Base-by-base conservation (phyloP, 139 green algal species). In the Edaphochlamys debaryana region DNA sequence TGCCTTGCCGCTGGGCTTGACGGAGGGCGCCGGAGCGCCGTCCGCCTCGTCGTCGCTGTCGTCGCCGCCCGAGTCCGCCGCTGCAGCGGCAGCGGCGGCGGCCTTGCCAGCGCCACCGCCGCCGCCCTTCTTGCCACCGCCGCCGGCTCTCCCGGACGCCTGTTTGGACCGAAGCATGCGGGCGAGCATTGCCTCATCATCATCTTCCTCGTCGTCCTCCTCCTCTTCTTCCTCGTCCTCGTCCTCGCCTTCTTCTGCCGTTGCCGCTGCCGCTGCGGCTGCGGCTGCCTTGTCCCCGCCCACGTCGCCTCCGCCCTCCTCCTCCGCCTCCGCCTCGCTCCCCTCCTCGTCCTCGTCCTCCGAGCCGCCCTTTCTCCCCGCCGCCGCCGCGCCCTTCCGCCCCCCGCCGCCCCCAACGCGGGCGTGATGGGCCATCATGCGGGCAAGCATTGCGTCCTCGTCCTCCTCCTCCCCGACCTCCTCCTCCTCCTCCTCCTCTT, bases 151-250 rank as follows among this genome's bases (percentile, higher is more conserved):
- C 34, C 29, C 71, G 23, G 34, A 60, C 22, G 62, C 45, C 72
- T 84, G 67, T 42, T 88, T 73, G 34, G 70, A 58, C 20, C 75
- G 74, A 5, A 94, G 42, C 72, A 96, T 87, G 0, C 90, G 42
- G 8, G 84, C 89, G 22, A 95, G 83, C 90, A 94, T 89, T 20
- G 85, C 91, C 3, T 93, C 92, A 23, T 95, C 93, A 37, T 90
- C 91, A 45, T 93, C 80, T 9, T 91, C 89, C 9, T 82, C 70
- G 48, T 82, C 76, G n/a, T 85, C 82, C 2, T 90, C 85, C 56
- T 88, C 86, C 64, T 92, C 86, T 0, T 85, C 69, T 30, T 93
- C 69, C 64, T 84, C 71, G 29, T 87, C 68, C 13, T 84, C 76
- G 32, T 63, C 58, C 11, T 76, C 62, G 7, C 40, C 58, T 42